phyloP scores from a whole-genome alignment of 2,329 filamentous ascomycete species.

The Gremmenia infestans region DNA sequence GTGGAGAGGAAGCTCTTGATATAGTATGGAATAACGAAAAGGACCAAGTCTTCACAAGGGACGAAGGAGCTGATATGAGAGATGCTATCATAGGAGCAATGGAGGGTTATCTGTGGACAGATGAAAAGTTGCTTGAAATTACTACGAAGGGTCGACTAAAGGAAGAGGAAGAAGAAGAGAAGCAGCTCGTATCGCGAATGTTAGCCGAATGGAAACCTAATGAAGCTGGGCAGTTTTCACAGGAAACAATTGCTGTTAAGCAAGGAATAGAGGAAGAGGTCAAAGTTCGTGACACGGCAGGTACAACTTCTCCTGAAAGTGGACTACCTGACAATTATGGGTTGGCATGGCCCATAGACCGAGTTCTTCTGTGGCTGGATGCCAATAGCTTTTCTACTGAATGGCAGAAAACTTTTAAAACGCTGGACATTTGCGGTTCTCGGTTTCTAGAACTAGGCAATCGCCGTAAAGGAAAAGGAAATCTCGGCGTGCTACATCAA shows the following conservation, averaged over 20 bases:
- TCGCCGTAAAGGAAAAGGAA: constrained; percentile 71
- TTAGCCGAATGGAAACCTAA: too few species aligned
- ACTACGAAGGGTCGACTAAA: too few species aligned
- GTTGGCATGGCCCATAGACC: constrained; percentile 81
- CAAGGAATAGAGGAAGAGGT: too few species aligned
- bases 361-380: constrained; percentile 82
- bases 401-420: constrained; percentile 92
- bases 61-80: constrained; percentile 56
- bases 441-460: constrained; percentile 87
- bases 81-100: constrained; percentile 57
- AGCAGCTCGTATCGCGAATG: too few species aligned
- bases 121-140: too few species aligned
- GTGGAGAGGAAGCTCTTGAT: constrained; percentile 86
- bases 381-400: constrained; percentile 86
- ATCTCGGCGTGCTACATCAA: constrained; percentile 88
- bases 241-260: too few species aligned
- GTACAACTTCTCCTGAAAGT: too few species aligned
- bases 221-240: too few species aligned
- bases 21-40: constrained; percentile 71
- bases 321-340: constrained; percentile 31
- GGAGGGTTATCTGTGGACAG: constrained; percentile 39
- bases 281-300: too few species aligned
- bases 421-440: constrained; percentile 71
- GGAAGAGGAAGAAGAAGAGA: too few species aligned
- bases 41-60: constrained; percentile 37